Base-by-base conservation (phyloP, 371 early-diverging fungal genomes). In the Saksenaea oblongispora region DNA sequence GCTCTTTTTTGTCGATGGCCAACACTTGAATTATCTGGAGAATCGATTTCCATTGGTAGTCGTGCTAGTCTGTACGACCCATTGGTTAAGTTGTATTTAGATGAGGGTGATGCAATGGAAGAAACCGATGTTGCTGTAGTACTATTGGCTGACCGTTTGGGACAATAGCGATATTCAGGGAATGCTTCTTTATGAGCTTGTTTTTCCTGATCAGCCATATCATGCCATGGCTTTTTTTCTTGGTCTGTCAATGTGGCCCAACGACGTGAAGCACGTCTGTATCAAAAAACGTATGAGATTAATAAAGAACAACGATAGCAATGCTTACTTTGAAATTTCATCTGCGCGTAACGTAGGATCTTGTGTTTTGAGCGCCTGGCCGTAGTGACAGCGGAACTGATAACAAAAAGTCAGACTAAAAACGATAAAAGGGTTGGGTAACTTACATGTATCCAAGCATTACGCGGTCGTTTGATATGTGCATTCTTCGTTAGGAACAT, bases 111-210 rank as follows among this genome's bases (percentile, higher is more conserved):
- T 36, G 36, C 36, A 36, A 36, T 36, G 5, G 36, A 36, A 36
- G 36, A 13, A 36, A 36, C n/a, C n/a, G n/a, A n/a, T n/a, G n/a
- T 3, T 22, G 44, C 17, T 7, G n/a, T n/a, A 7, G 44, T 44
- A n/a, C 44, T 44, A 18, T 44, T 44, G 22, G 44, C 44, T 8
- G 44, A 44, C 22, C 80, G 68, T 56, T 78, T 77, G 0, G 80
- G 80, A 44, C 80, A 79, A 41, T 79, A 79, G 41, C 77, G 73
- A 54, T 79, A 79, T 39, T 74, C 73, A 24, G 80, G 80, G 56
- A 79, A 79, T 0, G 80, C 80, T 66, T 74, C 80, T 54, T 76
- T 76, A 44, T 79, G 80, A 2, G 79, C 79, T 22, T 70, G 59
- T 53, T 76, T 79, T 58, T 75, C 76, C 53, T 79, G 76, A 59